Evolutionary conservation across 208 protist species (phyloP).

Genomic region (Naegleria gruberi): DNA sequence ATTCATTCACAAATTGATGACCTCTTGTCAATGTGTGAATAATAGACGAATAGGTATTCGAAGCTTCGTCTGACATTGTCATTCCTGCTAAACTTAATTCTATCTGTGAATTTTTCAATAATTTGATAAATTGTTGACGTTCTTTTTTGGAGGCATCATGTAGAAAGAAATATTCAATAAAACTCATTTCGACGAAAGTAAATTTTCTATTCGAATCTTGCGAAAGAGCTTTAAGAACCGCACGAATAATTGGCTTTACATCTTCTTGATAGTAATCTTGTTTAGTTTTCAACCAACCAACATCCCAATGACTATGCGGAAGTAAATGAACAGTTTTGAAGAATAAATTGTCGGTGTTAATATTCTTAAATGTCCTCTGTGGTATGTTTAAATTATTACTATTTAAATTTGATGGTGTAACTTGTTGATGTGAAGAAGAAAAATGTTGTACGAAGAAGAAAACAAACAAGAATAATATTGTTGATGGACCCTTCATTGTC

Average conservation of each 20-base stretch:
- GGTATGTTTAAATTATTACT: no score
- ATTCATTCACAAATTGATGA: background rate
- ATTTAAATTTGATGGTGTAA: no score
- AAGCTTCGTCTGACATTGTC: background rate
- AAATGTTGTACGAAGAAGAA: no score
- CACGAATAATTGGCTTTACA: background rate
- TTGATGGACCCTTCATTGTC: no score
- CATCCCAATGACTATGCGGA: slow-evolving; percentile 5
- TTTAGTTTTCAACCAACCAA: background rate
- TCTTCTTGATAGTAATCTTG: background rate
- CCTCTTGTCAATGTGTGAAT: background rate
- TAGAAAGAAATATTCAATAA: background rate
- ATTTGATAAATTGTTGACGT: background rate
- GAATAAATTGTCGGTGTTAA: background rate
- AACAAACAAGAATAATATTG: no score
- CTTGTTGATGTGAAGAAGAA: no score
- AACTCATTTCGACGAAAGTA: background rate
- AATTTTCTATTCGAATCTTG: background rate
- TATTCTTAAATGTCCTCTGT: no score
- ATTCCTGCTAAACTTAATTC: background rate
- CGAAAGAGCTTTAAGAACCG: background rate
- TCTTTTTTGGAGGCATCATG: background rate
- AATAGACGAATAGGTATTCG: background rate
- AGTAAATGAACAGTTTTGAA: background rate
- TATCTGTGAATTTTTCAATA: background rate